Evolutionary conservation across 1,139 yeast species (phyloP), one percentile per base, ranked within the genome.

Genomic region (Yamadazyma kanchanaburiensis): DNA sequence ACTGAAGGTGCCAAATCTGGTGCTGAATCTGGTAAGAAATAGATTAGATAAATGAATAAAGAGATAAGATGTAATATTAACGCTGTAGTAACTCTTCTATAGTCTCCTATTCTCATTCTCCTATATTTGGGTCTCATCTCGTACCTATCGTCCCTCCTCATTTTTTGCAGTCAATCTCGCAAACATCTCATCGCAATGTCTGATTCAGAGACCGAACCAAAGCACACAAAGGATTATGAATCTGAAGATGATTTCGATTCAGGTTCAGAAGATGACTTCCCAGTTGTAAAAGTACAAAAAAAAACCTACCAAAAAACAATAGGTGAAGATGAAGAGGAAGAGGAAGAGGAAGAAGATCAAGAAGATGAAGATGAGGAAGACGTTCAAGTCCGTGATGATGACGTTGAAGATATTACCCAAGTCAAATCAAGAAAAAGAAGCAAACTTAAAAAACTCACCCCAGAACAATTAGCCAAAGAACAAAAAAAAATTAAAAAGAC

Each of bases 401-500:
- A 40, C 52, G 35, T 43, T 47, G 34, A 27, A n/a, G 45, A 48
- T 21, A 43, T 36, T 19, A 23, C 43, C n/a, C 39, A 40, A 30
- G 37, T 43, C 22, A 40, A 32, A 23, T 37, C 38, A 14, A 39
- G 32, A 20, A 37, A 34, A 22, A 47, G 40, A 22, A 42, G 55
- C 13, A 69, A 68, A 42, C 59, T 77, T 22, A 68, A 77, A 40
- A 65, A 64, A 37, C 50, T 82, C 11, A 64, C 78, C 1, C 68
- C 76, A 2, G 67, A 69, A 32, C 75, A 76, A 41, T 52, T 77
- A n/a, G 74, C 55, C 10, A 72, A 79, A 49, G 77, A 76, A 36
- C 70, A 75, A 40, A 72, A 70, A 43, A 73, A 72, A 42, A 69
- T 77, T 22, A 75, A 76, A 43, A 82, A 75, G 47, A 79, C 96